phyloP scores from a whole-genome alignment of 2,329 filamentous ascomycete species.

The Cercospora canescens region DNA sequence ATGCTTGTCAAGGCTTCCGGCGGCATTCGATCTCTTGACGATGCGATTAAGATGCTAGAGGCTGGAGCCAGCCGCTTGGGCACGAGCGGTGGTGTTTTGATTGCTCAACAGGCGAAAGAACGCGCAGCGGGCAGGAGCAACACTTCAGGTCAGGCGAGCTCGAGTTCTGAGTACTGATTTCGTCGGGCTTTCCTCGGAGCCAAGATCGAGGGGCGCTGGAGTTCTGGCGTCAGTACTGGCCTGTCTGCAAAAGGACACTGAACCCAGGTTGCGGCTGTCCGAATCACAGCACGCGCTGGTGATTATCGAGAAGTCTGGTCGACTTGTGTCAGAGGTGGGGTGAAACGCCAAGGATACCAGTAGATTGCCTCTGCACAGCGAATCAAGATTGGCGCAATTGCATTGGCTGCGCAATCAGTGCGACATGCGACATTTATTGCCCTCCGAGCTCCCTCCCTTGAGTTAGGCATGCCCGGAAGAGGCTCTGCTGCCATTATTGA shows the following conservation, averaged over 20 bases:
- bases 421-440: not conserved
- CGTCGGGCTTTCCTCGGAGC: not conserved
- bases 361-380: not conserved
- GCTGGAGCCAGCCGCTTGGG: conserved; percentile 59
- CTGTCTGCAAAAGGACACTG: not conserved
- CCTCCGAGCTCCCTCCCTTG: not conserved
- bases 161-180: not conserved
- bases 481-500: not conserved
- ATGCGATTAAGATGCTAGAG: conserved; percentile 56
- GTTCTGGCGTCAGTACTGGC: not conserved
- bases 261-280: not conserved
- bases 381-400: not conserved
- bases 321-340: not conserved
- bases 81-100: conserved; percentile 56
- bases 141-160: not conserved
- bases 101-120: conserved; percentile 51
- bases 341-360: not conserved
- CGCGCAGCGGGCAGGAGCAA: not conserved
- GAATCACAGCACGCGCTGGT: not conserved
- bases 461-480: not conserved
- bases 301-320: not conserved
- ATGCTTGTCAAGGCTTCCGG: conserved; percentile 62
- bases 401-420: not conserved
- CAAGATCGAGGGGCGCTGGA: not conserved
- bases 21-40: conserved; percentile 53